phyloP scores from a whole-genome alignment of 306 rosid species.

The Senna siamea region DNA sequence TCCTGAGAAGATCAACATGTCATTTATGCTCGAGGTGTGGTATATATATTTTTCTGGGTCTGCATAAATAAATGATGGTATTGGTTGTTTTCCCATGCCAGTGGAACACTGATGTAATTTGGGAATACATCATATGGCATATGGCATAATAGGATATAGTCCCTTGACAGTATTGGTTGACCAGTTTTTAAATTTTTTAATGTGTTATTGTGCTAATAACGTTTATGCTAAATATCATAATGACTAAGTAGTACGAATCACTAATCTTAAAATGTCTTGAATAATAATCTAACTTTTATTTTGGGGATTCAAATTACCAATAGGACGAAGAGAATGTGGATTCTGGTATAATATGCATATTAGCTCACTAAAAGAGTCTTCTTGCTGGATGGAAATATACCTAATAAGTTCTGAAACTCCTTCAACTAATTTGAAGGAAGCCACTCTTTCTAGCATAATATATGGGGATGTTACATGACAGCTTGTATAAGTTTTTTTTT shows the following conservation, averaged over 20 bases:
- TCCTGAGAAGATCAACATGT: conserved; percentile 59
- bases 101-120: conserved; percentile 14
- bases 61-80: background rate
- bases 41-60: background rate
- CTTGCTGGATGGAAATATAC: background rate
- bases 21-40: conserved; percentile 68
- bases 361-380: background rate
- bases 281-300: background rate
- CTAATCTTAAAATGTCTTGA: conserved; percentile 1
- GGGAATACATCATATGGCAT: conserved; percentile 5
- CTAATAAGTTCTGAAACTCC: background rate
- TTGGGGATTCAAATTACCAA: background rate
- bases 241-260: conserved; percentile 28
- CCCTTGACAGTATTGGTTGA: background rate
- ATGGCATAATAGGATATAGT: background rate
- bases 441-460: background rate
- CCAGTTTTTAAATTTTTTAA: background rate
- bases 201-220: background rate
- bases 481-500: background rate
- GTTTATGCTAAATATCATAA: conserved; percentile 6
- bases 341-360: background rate
- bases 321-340: background rate
- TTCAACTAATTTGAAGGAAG: conserved; percentile 25
- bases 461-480: background rate
- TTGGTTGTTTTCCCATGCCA: conserved; percentile 14